A percentile compares a stretch with the other conserved stretches of the same genome.
Evolutionary conservation across 257 asterid genomes (phyloP).

Genomic region (Henckelia pumila): DNA sequence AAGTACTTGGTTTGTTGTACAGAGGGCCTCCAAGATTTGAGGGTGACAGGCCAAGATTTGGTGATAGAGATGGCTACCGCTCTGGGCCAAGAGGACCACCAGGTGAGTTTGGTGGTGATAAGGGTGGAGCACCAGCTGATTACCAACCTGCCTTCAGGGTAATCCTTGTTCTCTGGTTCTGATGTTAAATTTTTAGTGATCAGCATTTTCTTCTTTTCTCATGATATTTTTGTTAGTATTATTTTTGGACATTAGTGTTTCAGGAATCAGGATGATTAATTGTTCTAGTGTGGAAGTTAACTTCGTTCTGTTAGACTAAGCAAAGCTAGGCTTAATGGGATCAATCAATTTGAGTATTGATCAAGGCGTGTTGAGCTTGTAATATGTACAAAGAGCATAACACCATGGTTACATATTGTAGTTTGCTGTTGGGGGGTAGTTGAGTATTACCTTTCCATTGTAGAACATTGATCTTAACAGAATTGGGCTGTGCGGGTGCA

Average conservation of each 20-base stretch:
- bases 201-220: neutral
- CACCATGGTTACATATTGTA: neutral
- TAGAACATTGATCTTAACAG: neutral
- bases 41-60: constrained; percentile 78
- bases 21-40: constrained; percentile 92
- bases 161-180: constrained; percentile 6
- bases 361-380: neutral
- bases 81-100: constrained; percentile 78
- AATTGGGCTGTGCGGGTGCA: neutral
- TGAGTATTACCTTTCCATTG: neutral
- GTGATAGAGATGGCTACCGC: constrained; percentile 90
- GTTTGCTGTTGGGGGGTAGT: neutral
- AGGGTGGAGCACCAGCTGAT: constrained; percentile 92
- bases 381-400: neutral
- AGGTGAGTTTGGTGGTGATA: constrained; percentile 78
- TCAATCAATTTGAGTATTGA: too few relatives aligned
- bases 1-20: neutral
- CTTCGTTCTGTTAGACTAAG: neutral
- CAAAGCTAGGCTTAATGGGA: neutral
- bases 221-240: too few relatives aligned
- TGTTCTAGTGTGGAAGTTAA: too few relatives aligned
- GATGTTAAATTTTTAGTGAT: neutral
- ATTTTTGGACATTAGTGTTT: neutral
- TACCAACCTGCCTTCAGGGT: constrained; percentile 89
- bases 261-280: neutral